Evolutionary conservation across 768 basidiomycete genomes (phyloP).

Genomic region (Pleurotus salmoneostramineus): DNA sequence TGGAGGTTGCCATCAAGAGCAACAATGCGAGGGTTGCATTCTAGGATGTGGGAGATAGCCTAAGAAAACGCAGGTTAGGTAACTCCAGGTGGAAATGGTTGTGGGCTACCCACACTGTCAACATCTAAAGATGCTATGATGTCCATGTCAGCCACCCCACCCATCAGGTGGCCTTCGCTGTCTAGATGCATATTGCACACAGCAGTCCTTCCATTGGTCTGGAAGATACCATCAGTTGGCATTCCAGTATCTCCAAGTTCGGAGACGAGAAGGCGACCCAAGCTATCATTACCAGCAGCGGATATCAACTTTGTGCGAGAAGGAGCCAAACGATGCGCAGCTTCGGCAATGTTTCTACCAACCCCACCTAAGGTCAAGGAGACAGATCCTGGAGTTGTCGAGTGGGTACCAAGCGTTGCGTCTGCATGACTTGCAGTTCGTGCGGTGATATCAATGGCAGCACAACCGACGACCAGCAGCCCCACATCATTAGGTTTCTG

Average conservation of each 20-base stretch:
- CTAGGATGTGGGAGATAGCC: slow-evolving; percentile 48
- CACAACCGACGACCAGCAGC: slow-evolving; percentile 77
- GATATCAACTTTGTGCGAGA: slow-evolving; percentile 58
- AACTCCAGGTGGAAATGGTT: neutral
- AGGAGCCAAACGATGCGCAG: slow-evolving; percentile 61
- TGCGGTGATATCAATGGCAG: slow-evolving; percentile 88
- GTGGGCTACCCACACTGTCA: slow-evolving; percentile 32
- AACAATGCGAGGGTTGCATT: slow-evolving; percentile 52
- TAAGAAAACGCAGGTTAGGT: slow-evolving; percentile 19
- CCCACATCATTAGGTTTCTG: neutral
- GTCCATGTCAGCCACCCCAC: slow-evolving; percentile 93
- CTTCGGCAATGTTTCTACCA: slow-evolving; percentile 93
- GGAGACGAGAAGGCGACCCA: slow-evolving; percentile 62
- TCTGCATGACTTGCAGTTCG: slow-evolving; percentile 28
- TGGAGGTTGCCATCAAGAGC: slow-evolving; percentile 78
- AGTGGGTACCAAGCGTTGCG: slow-evolving; percentile 39
- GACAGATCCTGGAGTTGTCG: slow-evolving; percentile 80
- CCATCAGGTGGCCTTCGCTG: slow-evolving; percentile 59
- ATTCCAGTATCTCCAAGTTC: slow-evolving; percentile 65
- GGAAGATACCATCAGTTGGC: slow-evolving; percentile 73
- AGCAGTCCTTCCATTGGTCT: slow-evolving; percentile 49
- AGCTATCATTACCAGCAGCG: slow-evolving; percentile 71
- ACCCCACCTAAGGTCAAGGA: slow-evolving; percentile 81
- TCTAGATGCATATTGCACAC: slow-evolving; percentile 88
- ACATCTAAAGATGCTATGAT: slow-evolving; percentile 49